Evolutionary conservation across 805 yeast genomes (phyloP).

Genomic region (Zygotorulaspora chibaensis): DNA sequence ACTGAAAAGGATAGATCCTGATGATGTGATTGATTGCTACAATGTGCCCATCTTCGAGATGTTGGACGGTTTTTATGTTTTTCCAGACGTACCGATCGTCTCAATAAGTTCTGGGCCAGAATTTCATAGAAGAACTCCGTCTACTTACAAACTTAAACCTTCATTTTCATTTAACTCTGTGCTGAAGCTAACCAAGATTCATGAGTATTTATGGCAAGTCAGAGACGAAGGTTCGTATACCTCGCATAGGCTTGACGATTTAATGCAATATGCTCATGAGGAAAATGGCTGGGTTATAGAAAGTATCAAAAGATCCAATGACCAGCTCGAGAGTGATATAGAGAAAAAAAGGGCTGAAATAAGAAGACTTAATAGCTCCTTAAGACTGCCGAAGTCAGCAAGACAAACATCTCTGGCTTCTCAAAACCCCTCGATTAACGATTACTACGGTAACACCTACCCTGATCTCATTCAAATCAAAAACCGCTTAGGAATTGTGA

Average conservation of each 20-base stretch:
- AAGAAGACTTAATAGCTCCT: background rate
- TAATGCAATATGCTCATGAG: conserved; percentile 1
- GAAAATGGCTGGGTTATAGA: conserved; percentile 5
- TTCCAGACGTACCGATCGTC: conserved; percentile 4
- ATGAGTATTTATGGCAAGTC: conserved; percentile 27
- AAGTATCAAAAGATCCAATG: conserved; percentile 6
- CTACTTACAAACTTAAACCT: conserved; percentile 6
- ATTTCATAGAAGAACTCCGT: conserved; percentile 4
- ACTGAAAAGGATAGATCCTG: conserved; percentile 12
- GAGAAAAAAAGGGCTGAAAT: conserved; percentile 5
- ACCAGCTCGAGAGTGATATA: conserved; percentile 7
- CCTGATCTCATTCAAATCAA: conserved; percentile 22
- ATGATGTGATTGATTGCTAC: conserved; percentile 8
- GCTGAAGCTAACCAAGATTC: conserved; percentile 27
- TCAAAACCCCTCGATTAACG: conserved; percentile 13
- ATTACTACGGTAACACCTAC: conserved; percentile 27
- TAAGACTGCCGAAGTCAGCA: background rate
- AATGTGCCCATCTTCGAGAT: conserved; percentile 26
- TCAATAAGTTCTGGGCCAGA: background rate
- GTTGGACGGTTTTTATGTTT: conserved; percentile 24
- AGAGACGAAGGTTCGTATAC: conserved; percentile 17
- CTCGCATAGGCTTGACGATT: conserved; percentile 16
- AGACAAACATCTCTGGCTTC: background rate
- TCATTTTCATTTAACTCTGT: conserved; percentile 29
- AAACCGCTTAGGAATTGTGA: conserved; percentile 14